A percentile compares a stretch with the other conserved stretches of the same genome.
These are phyloP conservation scores for Malus hybrid DNA, from an alignment of 331 rosid species.

Conservation along the genomic window DNA sequence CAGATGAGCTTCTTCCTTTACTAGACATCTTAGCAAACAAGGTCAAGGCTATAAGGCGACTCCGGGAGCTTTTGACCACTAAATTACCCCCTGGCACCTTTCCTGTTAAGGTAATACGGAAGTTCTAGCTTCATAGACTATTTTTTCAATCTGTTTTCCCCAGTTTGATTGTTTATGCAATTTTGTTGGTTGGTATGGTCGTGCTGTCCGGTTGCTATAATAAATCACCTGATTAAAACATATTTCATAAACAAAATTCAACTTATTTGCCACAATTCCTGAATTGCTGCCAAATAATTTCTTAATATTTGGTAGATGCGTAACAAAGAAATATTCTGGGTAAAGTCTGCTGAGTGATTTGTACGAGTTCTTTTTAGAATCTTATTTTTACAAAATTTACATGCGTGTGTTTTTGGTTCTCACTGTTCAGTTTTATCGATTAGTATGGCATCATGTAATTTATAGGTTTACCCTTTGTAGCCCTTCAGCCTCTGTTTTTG, in stretches of 20 bases:
- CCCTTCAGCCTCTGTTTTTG: too few relatives aligned
- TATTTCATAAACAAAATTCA: not conserved
- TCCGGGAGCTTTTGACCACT: constrained; percentile 96
- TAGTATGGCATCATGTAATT: not conserved
- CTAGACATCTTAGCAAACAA: constrained; percentile 95
- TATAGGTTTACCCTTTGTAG: not conserved
- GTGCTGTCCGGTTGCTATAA: not conserved
- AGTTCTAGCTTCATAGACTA: not conserved
- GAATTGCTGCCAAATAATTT: not conserved
- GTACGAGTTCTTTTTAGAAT: not conserved
- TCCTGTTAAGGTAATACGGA: constrained; percentile 76
- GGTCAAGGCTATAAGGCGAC: constrained; percentile 94
- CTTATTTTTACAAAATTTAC: not conserved
- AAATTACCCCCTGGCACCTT: constrained; percentile 91
- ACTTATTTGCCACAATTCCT: not conserved
- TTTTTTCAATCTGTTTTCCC: not conserved
- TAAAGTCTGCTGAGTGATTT: not conserved
- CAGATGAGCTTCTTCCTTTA: constrained; percentile 92
- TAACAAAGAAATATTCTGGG: not conserved
- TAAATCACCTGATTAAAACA: not conserved
- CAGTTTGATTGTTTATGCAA: not conserved
- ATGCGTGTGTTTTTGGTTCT: not conserved
- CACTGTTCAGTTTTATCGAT: not conserved
- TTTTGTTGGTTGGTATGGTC: not conserved
- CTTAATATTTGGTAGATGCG: not conserved